Base-by-base conservation (phyloP, 371 early-diverging fungal genomes). In the Sporodiniella umbellata region DNA sequence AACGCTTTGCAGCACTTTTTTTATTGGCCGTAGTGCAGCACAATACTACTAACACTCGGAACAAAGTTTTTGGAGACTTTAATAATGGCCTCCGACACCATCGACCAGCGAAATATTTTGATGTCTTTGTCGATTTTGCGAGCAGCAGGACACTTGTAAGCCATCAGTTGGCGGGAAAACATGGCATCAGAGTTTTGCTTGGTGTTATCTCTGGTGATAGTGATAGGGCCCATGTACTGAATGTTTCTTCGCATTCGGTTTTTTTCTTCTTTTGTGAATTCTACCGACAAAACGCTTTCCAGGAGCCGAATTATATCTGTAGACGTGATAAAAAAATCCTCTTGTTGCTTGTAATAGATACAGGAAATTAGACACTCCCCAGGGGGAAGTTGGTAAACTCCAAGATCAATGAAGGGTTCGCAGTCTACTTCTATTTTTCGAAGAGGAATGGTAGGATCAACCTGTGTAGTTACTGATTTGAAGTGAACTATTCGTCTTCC, bases 121-220 rank as follows among this genome's bases (percentile, higher is more conserved):
- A 92, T 83, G 49, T 91, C 90, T 59, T 92, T 92, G 58, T 91
- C 92, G 48, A 91, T 91, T 55, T 91, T 89, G n/a, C 93, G 64
- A 19, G 92, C 91, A 64, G 84, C 86, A 24, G 93, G 92, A 53
- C 82, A 78, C 0, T 84, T 80, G 50, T 87, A 91, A 1, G 80
- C 72, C 93, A 92, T 92, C 58, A 92, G 81, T 21, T 80, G 60
- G 58, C 84, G 84, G 70, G 87, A 92, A 51, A 92, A 88, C 8
- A 79, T 85, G 8, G 81, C 74, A 4, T 80, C 81, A 8, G 83
- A 84, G 8, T 80, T 65, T 50, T 85, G 86, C 52, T 78, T 62
- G 56, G 90, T 17, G 11, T 8, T 7, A 37, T 37, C 17, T 55
- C 90, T 91, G 58, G 83, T 79, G 5, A 87, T 84, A 0, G 90